These are phyloP conservation scores for Stephania japonica DNA, from an alignment of 164 flowering plant genomes.

Conservation along the genomic window DNA sequence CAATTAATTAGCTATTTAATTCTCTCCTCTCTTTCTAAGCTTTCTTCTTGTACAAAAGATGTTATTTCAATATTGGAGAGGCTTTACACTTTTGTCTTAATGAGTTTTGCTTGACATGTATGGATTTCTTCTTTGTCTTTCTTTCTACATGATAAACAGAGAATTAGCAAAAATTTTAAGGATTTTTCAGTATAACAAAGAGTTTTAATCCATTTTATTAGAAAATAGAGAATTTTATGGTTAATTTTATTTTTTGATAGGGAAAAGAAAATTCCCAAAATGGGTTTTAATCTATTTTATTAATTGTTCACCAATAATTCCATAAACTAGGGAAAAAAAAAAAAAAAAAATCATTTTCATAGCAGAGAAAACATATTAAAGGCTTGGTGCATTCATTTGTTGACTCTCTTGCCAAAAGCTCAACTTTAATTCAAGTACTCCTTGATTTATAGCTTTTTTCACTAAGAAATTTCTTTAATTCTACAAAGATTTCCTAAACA, in stretches of 20 bases:
- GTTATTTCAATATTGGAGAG: constrained; percentile 16
- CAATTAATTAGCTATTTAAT: background rate
- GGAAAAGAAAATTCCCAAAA: too few species aligned
- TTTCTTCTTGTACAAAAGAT: constrained; percentile 17
- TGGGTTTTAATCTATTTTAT: too few species aligned
- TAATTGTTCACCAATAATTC: background rate
- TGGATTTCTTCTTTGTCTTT: constrained; percentile 12
- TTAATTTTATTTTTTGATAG: too few species aligned
- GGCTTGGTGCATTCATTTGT: background rate
- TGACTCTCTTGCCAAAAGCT: background rate
- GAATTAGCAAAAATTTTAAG: too few species aligned
- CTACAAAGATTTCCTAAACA: background rate
- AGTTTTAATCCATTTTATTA: too few species aligned
- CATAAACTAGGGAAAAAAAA: background rate
- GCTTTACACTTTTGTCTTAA: constrained; percentile 4
- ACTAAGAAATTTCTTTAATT: background rate
- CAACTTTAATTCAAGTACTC: background rate
- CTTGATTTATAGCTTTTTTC: background rate
- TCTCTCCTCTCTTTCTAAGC: background rate
- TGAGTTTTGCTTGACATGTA: constrained; percentile 7
- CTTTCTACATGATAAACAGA: background rate
- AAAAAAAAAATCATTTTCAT: background rate
- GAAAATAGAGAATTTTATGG: too few species aligned
- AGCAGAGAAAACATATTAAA: constrained; percentile 1
- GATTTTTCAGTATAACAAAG: too few species aligned